Evolutionary conservation across 2,329 filamentous ascomycete genomes (phyloP), one percentile per base, ranked within the genome.

Genomic region (Aspergillus ibericus): DNA sequence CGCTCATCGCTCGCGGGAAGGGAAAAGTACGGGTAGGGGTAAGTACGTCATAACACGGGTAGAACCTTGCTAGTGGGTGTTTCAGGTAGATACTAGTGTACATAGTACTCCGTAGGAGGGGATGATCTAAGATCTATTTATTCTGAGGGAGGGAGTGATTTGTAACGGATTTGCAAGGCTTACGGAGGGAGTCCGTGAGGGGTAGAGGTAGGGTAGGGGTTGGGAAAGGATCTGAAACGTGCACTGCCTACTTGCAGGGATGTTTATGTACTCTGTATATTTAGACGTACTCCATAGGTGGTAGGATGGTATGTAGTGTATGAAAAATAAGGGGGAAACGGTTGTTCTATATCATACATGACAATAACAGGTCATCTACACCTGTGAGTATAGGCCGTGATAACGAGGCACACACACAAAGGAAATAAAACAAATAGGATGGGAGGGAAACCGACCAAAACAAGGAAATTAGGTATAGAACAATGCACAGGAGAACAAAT

Each of bases 311-410:
- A 36, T 49, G 18, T 50, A 50, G 29, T 32, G 15, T 20, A 13
- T 5, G 13, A 49, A 12, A 15, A 20, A 34, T 10, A n/a, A 3
- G 20, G 34, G 34, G 34, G 2, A 32, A 32, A 25, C 22, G 20
- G 51, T 20, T 36, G 27, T 55, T 46, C 29, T 62, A 40, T 62
- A 62, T 62, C 38, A 55, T 61, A 61, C 59, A 60, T 25, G 27
- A 29, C 32, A 34, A 42, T 38, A 52, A 44, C 44, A 27, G 25
- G 25, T 59, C 49, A 60, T 62, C 55, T 55, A 62, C 58, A 62
- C n/a, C 12, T 38, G 42, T 34, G 1, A 46, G 49, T 25, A 53
- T 18, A 34, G 32, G 35, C 20, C 46, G 22, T 27, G 29, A 32
- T 8, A 22, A 16, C 5, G 3, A n/a, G 16, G 12, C 6, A 36